Percentiles rank a stretch among this genome's conserved stretches.
Evolutionary conservation across 75 land plant genomes (phyloP).

Genomic region (Picea sitchensis): DNA sequence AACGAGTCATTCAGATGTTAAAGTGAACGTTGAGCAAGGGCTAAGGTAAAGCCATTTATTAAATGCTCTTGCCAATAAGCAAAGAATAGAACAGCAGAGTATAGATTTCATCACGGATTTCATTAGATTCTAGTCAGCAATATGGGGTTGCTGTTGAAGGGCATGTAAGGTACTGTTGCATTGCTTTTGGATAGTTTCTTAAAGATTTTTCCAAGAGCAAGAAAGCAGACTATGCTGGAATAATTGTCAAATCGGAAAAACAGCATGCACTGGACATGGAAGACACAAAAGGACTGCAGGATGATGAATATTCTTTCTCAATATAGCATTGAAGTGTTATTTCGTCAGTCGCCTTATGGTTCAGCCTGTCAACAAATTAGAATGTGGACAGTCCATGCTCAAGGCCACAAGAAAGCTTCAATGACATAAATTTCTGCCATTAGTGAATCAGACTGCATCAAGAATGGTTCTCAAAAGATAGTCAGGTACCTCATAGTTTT

Average conservation of each 20-base stretch:
- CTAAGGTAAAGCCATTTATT: conserved; percentile 85
- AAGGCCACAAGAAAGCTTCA: conserved; percentile 78
- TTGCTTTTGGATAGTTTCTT: too few relatives aligned
- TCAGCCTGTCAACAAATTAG: conserved; percentile 57
- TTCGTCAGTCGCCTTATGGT: conserved; percentile 98
- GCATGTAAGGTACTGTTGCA: too few relatives aligned
- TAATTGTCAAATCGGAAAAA: conserved; percentile 82
- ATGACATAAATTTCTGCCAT: conserved; percentile 86
- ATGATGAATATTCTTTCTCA: conserved; percentile 79
- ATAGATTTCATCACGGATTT: too few relatives aligned
- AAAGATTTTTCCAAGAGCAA: conserved; percentile 43
- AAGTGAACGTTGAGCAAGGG: conserved; percentile 99
- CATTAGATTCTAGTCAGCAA: too few relatives aligned
- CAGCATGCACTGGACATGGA: conserved; percentile 81
- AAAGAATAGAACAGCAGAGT: conserved; percentile 17
- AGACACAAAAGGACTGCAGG: conserved; percentile 83
- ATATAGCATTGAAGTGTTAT: conserved; percentile 73
- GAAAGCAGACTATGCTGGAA: conserved; percentile 63
- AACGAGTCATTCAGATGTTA: conserved; percentile 87
- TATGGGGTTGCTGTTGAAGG: too few relatives aligned
- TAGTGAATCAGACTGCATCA: conserved; percentile 98
- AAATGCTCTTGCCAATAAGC: conserved; percentile 79
- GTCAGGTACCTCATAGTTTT: conserved; percentile 45
- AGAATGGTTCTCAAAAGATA: conserved; percentile 73
- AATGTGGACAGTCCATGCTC: conserved; percentile 71